phyloP scores from a whole-genome alignment of 2,329 filamentous ascomycete genomes.

The Fusarium acutatum region DNA sequence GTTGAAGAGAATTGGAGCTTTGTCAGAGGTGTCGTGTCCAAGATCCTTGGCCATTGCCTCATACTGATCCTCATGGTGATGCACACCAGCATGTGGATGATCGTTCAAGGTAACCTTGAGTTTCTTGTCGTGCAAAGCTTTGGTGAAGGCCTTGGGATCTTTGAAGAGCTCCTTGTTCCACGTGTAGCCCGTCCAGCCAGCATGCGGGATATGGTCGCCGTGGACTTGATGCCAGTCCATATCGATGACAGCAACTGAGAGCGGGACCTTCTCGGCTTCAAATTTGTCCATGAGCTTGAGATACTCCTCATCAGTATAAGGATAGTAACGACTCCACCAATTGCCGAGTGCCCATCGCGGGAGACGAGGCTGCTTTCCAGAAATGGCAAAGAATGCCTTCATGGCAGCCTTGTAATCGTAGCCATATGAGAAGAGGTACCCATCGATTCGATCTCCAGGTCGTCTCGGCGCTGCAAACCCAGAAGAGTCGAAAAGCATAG shows the following conservation, averaged over 20 bases:
- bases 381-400: slow-evolving; percentile 62
- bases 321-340: slow-evolving; percentile 72
- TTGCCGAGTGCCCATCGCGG: slow-evolving; percentile 69
- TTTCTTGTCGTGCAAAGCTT: slow-evolving; percentile 59
- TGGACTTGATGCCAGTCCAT: slow-evolving; percentile 73
- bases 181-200: slow-evolving; percentile 63
- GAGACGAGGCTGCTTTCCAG: slow-evolving; percentile 63
- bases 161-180: slow-evolving; percentile 64
- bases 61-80: slow-evolving; percentile 65
- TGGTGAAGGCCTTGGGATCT: slow-evolving; percentile 60
- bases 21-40: slow-evolving; percentile 57
- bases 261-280: slow-evolving; percentile 57
- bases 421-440: slow-evolving; percentile 69
- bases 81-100: slow-evolving; percentile 68
- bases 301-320: slow-evolving; percentile 65
- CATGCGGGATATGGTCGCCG: slow-evolving; percentile 53
- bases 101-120: slow-evolving; percentile 68
- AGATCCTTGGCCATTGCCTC: slow-evolving; percentile 61
- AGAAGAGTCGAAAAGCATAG: slow-evolving; percentile 64
- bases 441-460: slow-evolving; percentile 60
- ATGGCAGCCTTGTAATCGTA: slow-evolving; percentile 64
- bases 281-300: slow-evolving; percentile 66
- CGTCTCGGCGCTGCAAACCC: slow-evolving; percentile 61
- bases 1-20: slow-evolving; percentile 65
- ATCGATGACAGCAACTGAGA: slow-evolving; percentile 68